Conservation (phyloP, 371 early-diverging fungal genomes). For the Sporodiniella umbellata region DNA sequence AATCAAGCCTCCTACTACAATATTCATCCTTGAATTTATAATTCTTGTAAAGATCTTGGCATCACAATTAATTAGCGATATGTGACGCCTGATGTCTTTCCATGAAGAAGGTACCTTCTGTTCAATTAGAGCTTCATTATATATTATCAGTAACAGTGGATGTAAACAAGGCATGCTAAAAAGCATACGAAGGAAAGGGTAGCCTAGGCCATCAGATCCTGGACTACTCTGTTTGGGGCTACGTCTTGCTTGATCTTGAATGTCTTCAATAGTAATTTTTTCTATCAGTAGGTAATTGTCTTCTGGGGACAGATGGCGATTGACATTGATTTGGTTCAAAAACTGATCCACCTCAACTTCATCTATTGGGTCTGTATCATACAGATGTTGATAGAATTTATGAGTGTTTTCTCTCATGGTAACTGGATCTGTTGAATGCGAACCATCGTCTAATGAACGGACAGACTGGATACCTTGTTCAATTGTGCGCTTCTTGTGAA, state of each 20-base stretch:
- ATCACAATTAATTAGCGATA: constrained; percentile 10
- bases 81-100: constrained; percentile 14
- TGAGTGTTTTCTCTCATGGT: not conserved
- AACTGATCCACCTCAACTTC: not conserved
- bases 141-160: constrained; percentile 1
- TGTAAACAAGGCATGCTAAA: not conserved
- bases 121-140: constrained; percentile 11
- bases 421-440: not conserved
- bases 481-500: not conserved
- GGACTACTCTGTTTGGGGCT: not conserved
- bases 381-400: not conserved
- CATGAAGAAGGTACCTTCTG: not conserved
- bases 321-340: not conserved
- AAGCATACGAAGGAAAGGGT: not conserved
- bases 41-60: constrained; percentile 1
- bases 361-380: not conserved
- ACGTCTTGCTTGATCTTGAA: not conserved
- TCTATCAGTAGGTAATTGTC: not conserved
- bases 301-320: not conserved
- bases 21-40: not conserved
- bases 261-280: constrained; percentile 3
- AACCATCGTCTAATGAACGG: not conserved
- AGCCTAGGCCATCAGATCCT: not conserved
- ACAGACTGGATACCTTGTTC: not conserved
- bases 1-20: not conserved